Percentiles rank a stretch among this genome's conserved stretches.
Conservation (phyloP, 1,139 yeast genomes). For the Yamadazyma conglobata region DNA sequence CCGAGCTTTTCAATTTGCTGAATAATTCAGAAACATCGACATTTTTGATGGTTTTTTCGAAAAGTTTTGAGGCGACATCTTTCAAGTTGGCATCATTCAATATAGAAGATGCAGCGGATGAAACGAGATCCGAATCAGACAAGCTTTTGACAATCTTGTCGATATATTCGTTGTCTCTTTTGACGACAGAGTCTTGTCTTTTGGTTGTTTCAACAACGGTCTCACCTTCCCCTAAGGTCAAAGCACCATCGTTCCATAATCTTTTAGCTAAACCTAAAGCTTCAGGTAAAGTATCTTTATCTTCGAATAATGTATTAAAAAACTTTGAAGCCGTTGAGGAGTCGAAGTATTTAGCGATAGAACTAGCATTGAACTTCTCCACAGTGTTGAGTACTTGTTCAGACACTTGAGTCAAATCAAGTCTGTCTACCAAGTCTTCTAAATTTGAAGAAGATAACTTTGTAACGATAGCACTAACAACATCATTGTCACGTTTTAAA, state of each 20-base stretch:
- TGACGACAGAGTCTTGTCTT: conserved; percentile 5
- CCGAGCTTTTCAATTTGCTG: conserved; percentile 24
- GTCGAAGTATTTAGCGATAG: conserved; percentile 19
- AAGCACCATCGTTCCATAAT: conserved; percentile 15
- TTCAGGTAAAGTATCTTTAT: conserved; percentile 19
- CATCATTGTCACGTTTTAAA: conserved; percentile 11
- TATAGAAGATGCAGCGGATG: conserved; percentile 20
- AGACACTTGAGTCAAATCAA: conserved; percentile 11
- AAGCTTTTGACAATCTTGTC: conserved; percentile 21
- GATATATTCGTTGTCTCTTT: conserved; percentile 20
- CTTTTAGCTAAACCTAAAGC: conserved; percentile 20
- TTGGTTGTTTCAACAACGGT: conserved; percentile 5
- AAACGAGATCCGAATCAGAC: conserved; percentile 22
- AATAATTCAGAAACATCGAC: conserved; percentile 22
- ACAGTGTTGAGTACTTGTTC: conserved; percentile 10
- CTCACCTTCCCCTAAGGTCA: conserved; percentile 10
- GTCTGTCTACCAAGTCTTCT: conserved; percentile 10
- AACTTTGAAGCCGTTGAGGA: conserved; percentile 20
- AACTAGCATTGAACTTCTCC: conserved; percentile 10
- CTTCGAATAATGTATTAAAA: conserved; percentile 21
- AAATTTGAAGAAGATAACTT: conserved; percentile 11
- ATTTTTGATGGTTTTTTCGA: conserved; percentile 18
- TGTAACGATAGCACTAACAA: conserved; percentile 10
- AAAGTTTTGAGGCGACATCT: conserved; percentile 20
- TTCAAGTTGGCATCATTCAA: conserved; percentile 19